Percentiles rank a stretch among this genome's conserved stretches.
Evolutionary conservation across 345 rosid species (phyloP).

Genomic region (Bruguiera gymnorhiza): DNA sequence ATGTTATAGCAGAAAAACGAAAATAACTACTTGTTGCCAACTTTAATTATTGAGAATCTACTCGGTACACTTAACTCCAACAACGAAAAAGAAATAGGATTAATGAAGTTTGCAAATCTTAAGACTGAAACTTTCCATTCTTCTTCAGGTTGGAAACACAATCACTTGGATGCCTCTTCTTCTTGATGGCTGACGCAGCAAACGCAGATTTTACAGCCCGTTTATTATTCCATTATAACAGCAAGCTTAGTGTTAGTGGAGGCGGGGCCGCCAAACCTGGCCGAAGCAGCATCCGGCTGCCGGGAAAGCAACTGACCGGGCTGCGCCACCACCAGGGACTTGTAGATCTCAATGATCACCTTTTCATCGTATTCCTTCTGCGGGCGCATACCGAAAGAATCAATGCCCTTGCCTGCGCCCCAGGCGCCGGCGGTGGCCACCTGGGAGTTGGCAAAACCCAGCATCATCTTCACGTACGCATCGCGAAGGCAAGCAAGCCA

Average conservation of each 20-base stretch:
- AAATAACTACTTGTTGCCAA: no score
- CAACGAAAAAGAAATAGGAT: no score
- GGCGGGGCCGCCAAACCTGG: slow-evolving; percentile 24
- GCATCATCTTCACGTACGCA: slow-evolving; percentile 69
- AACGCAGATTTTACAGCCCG: no score
- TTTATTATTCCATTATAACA: slow-evolving; percentile 14
- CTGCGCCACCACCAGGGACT: slow-evolving; percentile 50
- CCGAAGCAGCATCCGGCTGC: slow-evolving; percentile 14
- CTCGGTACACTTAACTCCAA: no score
- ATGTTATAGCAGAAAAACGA: no score
- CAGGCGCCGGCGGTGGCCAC: slow-evolving; percentile 29
- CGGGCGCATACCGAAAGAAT: slow-evolving; percentile 26
- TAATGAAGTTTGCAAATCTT: no score
- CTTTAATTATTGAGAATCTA: no score
- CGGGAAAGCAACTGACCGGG: slow-evolving; percentile 40
- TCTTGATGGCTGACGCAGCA: no score
- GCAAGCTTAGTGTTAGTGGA: slow-evolving; percentile 4
- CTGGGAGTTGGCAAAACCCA: slow-evolving; percentile 42
- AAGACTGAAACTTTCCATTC: no score
- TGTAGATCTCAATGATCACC: slow-evolving; percentile 67
- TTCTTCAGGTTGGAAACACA: no score
- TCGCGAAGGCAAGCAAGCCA: slow-evolving; percentile 54
- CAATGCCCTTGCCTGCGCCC: slow-evolving; percentile 11
- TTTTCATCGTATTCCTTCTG: slow-evolving; percentile 57
- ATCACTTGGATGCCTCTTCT: no score